These are phyloP conservation scores for Leptodermis oblonga DNA, from an alignment of 257 asterid species.

Conservation along the genomic window DNA sequence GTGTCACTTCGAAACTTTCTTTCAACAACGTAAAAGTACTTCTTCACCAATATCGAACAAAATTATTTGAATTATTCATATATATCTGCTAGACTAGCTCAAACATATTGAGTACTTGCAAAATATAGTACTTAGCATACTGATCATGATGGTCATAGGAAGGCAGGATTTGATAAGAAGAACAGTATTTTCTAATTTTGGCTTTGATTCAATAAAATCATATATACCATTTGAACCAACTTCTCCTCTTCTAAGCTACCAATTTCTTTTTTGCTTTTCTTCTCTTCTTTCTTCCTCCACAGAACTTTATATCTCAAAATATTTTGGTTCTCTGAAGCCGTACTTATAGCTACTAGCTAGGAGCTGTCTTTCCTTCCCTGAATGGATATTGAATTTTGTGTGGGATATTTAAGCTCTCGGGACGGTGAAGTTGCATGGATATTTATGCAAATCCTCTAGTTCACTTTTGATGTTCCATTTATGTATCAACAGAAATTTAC, in stretches of 20 bases:
- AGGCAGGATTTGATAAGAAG: not conserved
- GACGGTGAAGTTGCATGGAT: not conserved
- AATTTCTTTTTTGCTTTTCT: not conserved
- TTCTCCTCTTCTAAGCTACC: constrained; percentile 29
- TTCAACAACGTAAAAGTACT: too few relatives aligned
- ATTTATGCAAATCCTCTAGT: too few relatives aligned
- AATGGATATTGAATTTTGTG: not conserved
- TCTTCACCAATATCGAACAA: too few relatives aligned
- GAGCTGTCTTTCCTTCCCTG: not conserved
- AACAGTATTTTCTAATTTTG: not conserved
- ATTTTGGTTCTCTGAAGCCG: not conserved
- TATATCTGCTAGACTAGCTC: too few relatives aligned
- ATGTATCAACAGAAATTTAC: too few relatives aligned
- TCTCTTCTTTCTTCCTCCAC: too few relatives aligned
- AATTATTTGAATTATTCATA: too few relatives aligned
- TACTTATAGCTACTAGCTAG: not conserved
- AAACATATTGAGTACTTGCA: constrained; percentile 14
- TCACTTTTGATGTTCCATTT: not conserved
- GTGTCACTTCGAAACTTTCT: not conserved
- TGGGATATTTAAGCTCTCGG: not conserved
- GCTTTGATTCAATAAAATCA: constrained; percentile 20
- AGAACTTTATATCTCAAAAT: too few relatives aligned
- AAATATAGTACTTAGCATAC: constrained; percentile 13
- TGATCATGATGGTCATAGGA: not conserved
- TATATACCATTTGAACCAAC: constrained; percentile 19